These are phyloP conservation scores for Acanthamoeba sp. DNA, from an alignment of 208 protist species.

Conservation along the genomic window DNA sequence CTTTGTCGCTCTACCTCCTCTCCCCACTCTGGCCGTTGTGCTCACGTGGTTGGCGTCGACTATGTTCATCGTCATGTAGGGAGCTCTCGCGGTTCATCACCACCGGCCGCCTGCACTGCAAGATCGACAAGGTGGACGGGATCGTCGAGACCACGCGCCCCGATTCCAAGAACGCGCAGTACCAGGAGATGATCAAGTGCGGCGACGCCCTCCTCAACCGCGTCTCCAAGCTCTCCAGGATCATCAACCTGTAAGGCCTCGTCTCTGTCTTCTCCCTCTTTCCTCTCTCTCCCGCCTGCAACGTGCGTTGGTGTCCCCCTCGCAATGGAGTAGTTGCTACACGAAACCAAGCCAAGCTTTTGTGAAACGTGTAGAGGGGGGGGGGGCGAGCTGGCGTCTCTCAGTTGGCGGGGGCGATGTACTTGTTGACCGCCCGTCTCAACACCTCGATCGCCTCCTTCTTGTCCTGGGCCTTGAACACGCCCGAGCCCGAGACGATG, in stretches of 20 bases:
- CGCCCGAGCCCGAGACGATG: slow-evolving; percentile 98
- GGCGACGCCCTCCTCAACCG: slow-evolving; percentile 98
- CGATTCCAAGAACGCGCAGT: slow-evolving; percentile 97
- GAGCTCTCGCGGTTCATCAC: slow-evolving; percentile 98
- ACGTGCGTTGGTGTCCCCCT: too few species aligned
- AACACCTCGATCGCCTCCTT: neutral
- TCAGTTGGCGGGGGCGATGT: neutral
- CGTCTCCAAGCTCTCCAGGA: slow-evolving; percentile 96
- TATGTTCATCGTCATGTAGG: slow-evolving; percentile 87
- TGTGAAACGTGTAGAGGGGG: too few species aligned
- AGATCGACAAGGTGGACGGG: slow-evolving; percentile 98
- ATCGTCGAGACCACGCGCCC: slow-evolving; percentile 97
- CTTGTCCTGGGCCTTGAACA: slow-evolving; percentile 92
- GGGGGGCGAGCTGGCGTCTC: too few species aligned
- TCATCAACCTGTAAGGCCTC: slow-evolving; percentile 73
- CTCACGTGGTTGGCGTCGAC: slow-evolving; percentile 76
- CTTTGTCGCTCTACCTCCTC: too few species aligned
- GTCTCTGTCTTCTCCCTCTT: too few species aligned
- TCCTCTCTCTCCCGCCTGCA: too few species aligned
- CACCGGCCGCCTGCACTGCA: slow-evolving; percentile 96
- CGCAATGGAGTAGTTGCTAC: too few species aligned
- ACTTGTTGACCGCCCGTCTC: neutral
- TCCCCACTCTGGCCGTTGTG: too few species aligned
- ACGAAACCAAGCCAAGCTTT: too few species aligned
- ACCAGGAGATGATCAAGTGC: slow-evolving; percentile 95